phyloP scores from a whole-genome alignment of 257 asterid species.

The Ilex aquifolium region DNA sequence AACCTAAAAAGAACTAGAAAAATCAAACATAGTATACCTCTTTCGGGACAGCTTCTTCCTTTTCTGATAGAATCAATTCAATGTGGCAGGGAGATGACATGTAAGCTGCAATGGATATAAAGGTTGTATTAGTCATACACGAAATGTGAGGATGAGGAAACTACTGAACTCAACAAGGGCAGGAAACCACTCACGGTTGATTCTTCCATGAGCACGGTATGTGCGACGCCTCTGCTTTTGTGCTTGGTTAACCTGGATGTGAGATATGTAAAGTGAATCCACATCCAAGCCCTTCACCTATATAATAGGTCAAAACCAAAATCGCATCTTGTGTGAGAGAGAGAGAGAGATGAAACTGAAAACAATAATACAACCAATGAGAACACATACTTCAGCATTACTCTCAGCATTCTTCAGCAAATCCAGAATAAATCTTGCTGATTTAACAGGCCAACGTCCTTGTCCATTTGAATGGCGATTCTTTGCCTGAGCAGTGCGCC shows the following conservation, averaged over 20 bases:
- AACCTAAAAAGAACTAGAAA: too few species aligned
- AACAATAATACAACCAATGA: not conserved
- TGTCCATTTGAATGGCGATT: slow-evolving; percentile 83
- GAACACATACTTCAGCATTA: slow-evolving; percentile 65
- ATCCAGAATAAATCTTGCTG: slow-evolving; percentile 67
- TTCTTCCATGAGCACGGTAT: slow-evolving; percentile 80
- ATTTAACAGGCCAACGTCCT: slow-evolving; percentile 91
- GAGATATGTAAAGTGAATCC: slow-evolving; percentile 81
- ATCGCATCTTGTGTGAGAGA: not conserved
- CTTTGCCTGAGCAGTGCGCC: slow-evolving; percentile 93
- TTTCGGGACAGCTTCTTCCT: slow-evolving; percentile 75
- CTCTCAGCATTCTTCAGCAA: slow-evolving; percentile 80
- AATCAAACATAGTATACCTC: slow-evolving; percentile 36
- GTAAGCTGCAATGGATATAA: slow-evolving; percentile 40
- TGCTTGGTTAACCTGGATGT: slow-evolving; percentile 89
- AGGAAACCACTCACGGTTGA: slow-evolving; percentile 37
- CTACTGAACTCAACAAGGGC: not conserved
- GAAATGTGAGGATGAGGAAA: not conserved
- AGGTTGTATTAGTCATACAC: not conserved
- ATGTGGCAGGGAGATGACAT: slow-evolving; percentile 95
- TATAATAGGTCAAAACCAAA: slow-evolving; percentile 1
- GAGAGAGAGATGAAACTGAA: not conserved
- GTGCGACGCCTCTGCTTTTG: slow-evolving; percentile 87
- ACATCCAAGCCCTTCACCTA: slow-evolving; percentile 93
- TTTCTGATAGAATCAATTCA: slow-evolving; percentile 60